These are phyloP conservation scores for Monilinia laxa DNA, from an alignment of 2,329 filamentous ascomycete species.

Conservation along the genomic window DNA sequence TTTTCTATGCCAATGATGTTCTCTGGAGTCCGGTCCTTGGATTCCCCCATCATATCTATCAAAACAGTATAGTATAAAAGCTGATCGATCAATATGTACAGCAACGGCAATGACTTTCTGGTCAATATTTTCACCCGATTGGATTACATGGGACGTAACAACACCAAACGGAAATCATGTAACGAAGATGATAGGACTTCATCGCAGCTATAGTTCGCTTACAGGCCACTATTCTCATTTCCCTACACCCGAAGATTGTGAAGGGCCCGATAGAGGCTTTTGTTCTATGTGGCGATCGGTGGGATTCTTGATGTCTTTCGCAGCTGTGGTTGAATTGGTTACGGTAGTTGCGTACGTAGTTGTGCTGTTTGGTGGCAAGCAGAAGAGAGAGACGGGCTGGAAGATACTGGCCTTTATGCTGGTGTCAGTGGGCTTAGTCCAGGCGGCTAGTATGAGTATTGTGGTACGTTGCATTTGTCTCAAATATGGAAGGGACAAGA, in stretches of 20 bases:
- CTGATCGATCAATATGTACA: conserved; percentile 48
- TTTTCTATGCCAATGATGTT: neutral
- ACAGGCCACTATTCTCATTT: conserved; percentile 58
- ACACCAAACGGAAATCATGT: conserved; percentile 50
- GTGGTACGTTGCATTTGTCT: conserved; percentile 62
- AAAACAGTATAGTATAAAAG: neutral
- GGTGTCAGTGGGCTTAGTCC: conserved; percentile 61
- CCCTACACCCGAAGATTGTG: conserved; percentile 66
- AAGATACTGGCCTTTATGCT: conserved; percentile 68
- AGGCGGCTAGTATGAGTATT: conserved; percentile 76
- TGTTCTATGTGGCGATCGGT: conserved; percentile 84
- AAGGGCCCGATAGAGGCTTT: conserved; percentile 61
- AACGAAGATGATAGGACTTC: conserved; percentile 72
- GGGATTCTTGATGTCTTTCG: conserved; percentile 84
- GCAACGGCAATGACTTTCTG: conserved; percentile 70
- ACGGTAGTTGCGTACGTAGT: conserved; percentile 77
- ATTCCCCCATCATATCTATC: neutral
- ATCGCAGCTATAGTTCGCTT: conserved; percentile 74
- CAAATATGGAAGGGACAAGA: neutral
- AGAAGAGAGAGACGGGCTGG: conserved; percentile 81
- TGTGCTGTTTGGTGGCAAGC: conserved; percentile 74
- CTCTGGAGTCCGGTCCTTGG: neutral
- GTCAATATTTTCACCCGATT: conserved; percentile 67
- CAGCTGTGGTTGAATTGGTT: conserved; percentile 77
- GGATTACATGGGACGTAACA: conserved; percentile 64